Conservation (phyloP, 331 rosid species). For the Spiraea crenata region DNA sequence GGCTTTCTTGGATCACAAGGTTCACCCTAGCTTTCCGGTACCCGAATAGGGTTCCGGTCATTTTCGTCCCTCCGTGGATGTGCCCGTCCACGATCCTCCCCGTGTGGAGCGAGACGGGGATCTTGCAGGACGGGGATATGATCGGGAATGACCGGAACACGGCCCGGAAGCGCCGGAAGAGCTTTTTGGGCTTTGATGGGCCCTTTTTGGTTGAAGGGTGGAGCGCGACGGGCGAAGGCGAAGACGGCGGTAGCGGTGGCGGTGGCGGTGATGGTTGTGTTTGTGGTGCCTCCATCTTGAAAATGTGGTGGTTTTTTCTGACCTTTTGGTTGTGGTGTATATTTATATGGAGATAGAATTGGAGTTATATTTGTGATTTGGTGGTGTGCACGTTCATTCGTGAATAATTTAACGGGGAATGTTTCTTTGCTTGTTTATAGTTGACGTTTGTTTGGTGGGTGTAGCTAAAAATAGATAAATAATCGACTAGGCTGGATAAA, state of each 20-base stretch:
- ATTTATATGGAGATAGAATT: constrained; percentile 7
- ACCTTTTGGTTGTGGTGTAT: neutral
- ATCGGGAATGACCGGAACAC: constrained; percentile 72
- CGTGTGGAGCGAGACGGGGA: constrained; percentile 28
- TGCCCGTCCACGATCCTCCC: constrained; percentile 29
- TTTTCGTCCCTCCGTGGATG: constrained; percentile 53
- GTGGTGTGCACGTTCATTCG: constrained; percentile 57
- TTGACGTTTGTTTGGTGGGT: constrained; percentile 10
- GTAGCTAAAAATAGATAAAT: constrained; percentile 26
- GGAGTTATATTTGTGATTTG: constrained; percentile 20
- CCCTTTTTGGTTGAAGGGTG: constrained; percentile 55
- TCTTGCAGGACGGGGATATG: constrained; percentile 57
- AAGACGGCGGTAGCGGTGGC: neutral
- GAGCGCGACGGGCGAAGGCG: constrained; percentile 38
- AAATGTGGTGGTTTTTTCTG: neutral
- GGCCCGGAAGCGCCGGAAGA: constrained; percentile 45
- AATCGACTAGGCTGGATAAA: neutral
- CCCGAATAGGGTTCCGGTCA: constrained; percentile 81
- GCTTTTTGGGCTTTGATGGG: constrained; percentile 35
- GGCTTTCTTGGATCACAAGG: constrained; percentile 68
- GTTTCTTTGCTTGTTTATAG: constrained; percentile 14
- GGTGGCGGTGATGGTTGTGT: neutral
- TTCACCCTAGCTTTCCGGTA: constrained; percentile 54
- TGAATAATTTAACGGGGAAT: constrained; percentile 16
- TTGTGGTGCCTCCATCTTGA: constrained; percentile 18